Evolutionary conservation across 208 protist species (phyloP).

Genomic region (Angomonas ambiguus): DNA sequence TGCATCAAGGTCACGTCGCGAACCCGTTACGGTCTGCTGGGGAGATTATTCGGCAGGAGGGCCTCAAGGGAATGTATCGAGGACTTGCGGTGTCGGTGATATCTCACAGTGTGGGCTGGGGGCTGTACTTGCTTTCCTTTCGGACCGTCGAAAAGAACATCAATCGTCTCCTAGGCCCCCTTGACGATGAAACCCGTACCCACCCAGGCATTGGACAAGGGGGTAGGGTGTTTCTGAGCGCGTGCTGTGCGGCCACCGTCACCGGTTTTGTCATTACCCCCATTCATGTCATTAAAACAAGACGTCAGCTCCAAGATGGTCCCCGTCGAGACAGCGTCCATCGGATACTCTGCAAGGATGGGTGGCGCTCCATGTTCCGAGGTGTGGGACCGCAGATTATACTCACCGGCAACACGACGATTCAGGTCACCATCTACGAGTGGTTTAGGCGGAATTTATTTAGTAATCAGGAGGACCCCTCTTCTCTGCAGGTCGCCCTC

Average conservation of each 20-base stretch:
- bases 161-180: constrained; percentile 20
- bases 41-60: constrained; percentile 57
- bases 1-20: constrained; percentile 40
- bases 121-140: constrained; percentile 73
- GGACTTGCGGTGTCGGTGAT: constrained; percentile 66
- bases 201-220: constrained; percentile 13
- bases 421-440: constrained; percentile 85
- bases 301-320: constrained; percentile 58
- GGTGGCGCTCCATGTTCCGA: constrained; percentile 57
- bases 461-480: constrained; percentile 50
- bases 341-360: constrained; percentile 47
- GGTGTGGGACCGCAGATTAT: constrained; percentile 74
- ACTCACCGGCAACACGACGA: constrained; percentile 67
- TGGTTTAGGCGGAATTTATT: constrained; percentile 61
- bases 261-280: constrained; percentile 70
- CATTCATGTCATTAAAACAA: constrained; percentile 75
- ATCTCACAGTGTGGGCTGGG: constrained; percentile 73
- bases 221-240: constrained; percentile 51
- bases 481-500: constrained; percentile 49
- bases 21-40: constrained; percentile 38
- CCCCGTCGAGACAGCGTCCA: neutral
- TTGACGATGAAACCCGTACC: neutral
- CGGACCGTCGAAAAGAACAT: constrained; percentile 46
- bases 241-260: constrained; percentile 52
- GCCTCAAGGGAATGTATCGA: constrained; percentile 70